phyloP scores from a whole-genome alignment of 2,329 filamentous ascomycete species.

The Fonsecaea multimorphosa region DNA sequence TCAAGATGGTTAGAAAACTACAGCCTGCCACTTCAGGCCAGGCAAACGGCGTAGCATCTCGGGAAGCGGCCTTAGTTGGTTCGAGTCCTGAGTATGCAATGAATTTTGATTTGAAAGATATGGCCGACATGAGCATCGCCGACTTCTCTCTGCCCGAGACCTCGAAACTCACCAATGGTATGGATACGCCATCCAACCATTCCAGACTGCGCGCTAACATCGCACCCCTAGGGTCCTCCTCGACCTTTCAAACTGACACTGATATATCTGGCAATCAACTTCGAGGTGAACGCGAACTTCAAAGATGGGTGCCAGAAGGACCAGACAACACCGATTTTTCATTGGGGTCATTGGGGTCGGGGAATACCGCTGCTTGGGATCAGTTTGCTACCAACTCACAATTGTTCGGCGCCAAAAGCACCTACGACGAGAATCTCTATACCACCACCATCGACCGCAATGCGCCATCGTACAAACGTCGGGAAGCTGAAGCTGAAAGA shows the following conservation, averaged over 20 bases:
- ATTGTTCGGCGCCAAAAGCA: conserved; percentile 84
- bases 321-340: conserved; percentile 70
- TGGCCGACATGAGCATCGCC: conserved; percentile 61
- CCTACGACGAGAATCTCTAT: conserved; percentile 94
- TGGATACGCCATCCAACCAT: conserved; percentile 25
- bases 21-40: conserved; percentile 46
- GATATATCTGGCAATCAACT: conserved; percentile 80
- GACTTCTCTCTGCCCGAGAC: conserved; percentile 61
- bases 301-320: conserved; percentile 78
- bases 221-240: conserved; percentile 62
- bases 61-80: conserved; percentile 50
- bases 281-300: conserved; percentile 74
- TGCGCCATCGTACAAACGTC: conserved; percentile 80
- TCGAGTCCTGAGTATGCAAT: conserved; percentile 57
- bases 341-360: conserved; percentile 75
- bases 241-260: conserved; percentile 81
- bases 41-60: conserved; percentile 52
- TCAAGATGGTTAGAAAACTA: conserved; percentile 70
- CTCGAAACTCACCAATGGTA: conserved; percentile 65
- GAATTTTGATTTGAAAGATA: conserved; percentile 67
- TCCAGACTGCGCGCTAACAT: conserved; percentile 9
- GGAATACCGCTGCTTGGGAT: conserved; percentile 72
- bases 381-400: conserved; percentile 91
- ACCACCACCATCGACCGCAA: conserved; percentile 87
- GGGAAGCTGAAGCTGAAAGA: conserved; percentile 77